Percentiles rank a stretch among this genome's conserved stretches.
phyloP scores from a whole-genome alignment of 768 basidiomycete species.

The Phlebiopsis gigantea region DNA sequence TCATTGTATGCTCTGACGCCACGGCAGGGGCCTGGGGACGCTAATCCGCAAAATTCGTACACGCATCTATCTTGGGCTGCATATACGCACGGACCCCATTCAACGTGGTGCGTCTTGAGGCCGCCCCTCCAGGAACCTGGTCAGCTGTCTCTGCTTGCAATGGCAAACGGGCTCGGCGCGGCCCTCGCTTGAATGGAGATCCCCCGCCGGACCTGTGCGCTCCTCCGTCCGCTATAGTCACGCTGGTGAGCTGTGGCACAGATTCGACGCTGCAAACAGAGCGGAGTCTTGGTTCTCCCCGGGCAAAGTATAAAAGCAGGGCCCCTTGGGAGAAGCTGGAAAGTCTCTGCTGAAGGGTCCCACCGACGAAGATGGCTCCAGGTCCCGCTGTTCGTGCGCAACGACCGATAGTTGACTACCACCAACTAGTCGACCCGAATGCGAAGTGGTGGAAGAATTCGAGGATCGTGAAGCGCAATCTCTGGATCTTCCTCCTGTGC shows the following conservation, averaged over 20 bases:
- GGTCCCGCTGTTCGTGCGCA: constrained; percentile 24
- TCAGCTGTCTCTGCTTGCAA: not conserved
- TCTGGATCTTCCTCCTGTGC: constrained; percentile 65
- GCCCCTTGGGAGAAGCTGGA: not conserved
- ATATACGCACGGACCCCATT: not conserved
- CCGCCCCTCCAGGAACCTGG: not conserved
- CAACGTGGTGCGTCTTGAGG: not conserved
- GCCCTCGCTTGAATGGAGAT: constrained; percentile 2
- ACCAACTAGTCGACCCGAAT: constrained; percentile 56
- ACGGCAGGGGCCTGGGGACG: not conserved
- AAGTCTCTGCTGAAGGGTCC: not conserved
- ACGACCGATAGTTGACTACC: constrained; percentile 32
- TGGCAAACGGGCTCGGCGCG: not conserved
- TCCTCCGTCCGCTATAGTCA: not conserved
- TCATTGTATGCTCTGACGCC: not conserved
- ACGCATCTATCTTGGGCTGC: not conserved
- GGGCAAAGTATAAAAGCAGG: not conserved
- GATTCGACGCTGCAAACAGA: not conserved
- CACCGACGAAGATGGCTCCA: constrained; percentile 1
- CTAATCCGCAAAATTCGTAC: not conserved
- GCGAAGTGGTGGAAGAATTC: constrained; percentile 76
- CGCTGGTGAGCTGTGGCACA: not conserved
- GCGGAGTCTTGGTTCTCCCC: not conserved
- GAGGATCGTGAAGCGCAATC: constrained; percentile 61
- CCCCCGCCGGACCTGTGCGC: constrained; percentile 6